Evolutionary conservation across 768 basidiomycete species (phyloP).

Genomic region (Hygrophorus pudorinus): DNA sequence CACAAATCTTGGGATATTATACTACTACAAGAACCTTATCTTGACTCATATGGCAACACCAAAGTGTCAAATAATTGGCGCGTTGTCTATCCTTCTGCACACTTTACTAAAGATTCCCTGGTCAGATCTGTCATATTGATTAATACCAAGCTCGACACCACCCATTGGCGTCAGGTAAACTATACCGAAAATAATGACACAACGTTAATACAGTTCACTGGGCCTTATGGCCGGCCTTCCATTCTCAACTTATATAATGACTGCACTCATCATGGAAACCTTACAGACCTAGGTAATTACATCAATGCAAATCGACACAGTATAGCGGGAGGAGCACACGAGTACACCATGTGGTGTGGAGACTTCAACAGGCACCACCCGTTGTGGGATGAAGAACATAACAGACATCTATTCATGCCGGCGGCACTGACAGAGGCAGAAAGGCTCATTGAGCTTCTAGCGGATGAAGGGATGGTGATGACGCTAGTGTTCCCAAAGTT

Average conservation of each 20-base stretch:
- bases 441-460: slow-evolving; percentile 18
- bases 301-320: slow-evolving; percentile 1
- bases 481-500: no score
- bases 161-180: slow-evolving; percentile 13
- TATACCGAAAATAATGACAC: slow-evolving; percentile 15
- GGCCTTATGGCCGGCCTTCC: slow-evolving; percentile 8
- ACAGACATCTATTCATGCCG: slow-evolving; percentile 29
- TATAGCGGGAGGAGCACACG: neutral
- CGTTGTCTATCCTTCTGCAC: no score
- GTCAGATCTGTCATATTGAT: slow-evolving; percentile 15
- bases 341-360: slow-evolving; percentile 20
- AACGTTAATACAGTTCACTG: slow-evolving; percentile 16
- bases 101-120: neutral
- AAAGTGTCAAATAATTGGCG: no score
- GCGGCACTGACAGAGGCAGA: slow-evolving; percentile 14
- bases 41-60: no score
- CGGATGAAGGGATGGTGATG: slow-evolving; percentile 17
- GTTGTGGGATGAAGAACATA: no score
- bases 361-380: no score
- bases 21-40: no score
- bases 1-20: no score
- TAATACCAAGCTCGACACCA: slow-evolving; percentile 10
- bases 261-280: no score
- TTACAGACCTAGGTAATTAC: slow-evolving; percentile 5
- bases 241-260: slow-evolving; percentile 21